phyloP scores from a whole-genome alignment of 352 stramenopile genomes.

The Globisporangium nodosum region DNA sequence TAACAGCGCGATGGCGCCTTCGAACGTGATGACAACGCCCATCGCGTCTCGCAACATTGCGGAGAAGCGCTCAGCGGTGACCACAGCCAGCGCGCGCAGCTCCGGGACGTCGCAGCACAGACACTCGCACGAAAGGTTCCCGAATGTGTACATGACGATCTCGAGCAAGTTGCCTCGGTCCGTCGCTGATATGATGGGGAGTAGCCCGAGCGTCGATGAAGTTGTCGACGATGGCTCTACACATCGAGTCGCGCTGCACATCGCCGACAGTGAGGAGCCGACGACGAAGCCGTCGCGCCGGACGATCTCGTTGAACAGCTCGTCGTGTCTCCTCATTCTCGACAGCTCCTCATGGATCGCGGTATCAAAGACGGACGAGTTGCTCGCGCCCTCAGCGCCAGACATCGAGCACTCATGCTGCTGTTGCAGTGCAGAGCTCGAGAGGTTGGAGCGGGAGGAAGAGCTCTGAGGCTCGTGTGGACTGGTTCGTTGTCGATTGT shows the following conservation, averaged over 20 bases:
- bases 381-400: neutral
- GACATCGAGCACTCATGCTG: neutral
- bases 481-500: neutral
- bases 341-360: constrained; percentile 2
- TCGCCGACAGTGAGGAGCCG: neutral
- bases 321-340: neutral
- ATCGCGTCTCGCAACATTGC: constrained; percentile 16
- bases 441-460: too few species aligned
- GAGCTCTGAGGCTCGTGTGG: neutral
- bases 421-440: neutral
- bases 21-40: constrained; percentile 21
- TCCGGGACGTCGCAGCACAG: constrained; percentile 19
- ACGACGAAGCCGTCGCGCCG: neutral
- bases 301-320: neutral
- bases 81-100: constrained; percentile 19
- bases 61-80: constrained; percentile 28
- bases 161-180: constrained; percentile 14
- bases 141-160: constrained; percentile 46
- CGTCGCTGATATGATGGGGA: constrained; percentile 7
- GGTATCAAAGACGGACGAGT: constrained; percentile 5
- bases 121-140: constrained; percentile 44
- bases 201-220: neutral
- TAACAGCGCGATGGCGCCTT: constrained; percentile 38
- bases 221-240: neutral
- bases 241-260: neutral